These are phyloP conservation scores for Amanita molliuscula DNA, from an alignment of 768 basidiomycete genomes.

Conservation along the genomic window DNA sequence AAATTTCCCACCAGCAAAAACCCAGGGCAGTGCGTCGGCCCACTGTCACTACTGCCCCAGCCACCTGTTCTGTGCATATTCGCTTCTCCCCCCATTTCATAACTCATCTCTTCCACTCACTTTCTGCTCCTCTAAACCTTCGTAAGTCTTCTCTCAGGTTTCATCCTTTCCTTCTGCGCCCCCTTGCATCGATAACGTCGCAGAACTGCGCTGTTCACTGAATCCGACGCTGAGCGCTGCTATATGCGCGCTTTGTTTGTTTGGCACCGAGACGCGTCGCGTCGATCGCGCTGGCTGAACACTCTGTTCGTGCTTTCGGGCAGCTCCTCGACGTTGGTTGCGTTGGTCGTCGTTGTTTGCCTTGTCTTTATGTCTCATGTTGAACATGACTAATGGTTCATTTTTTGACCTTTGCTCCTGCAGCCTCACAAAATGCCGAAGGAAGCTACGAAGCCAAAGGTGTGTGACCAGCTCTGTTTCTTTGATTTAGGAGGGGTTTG, in stretches of 20 bases:
- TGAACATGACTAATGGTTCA: conserved; percentile 5
- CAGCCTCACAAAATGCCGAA: conserved; percentile 58
- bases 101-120: conserved; percentile 4
- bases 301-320: neutral
- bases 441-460: conserved; percentile 61
- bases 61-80: conserved; percentile 5
- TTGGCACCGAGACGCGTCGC: conserved; percentile 16
- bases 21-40: conserved; percentile 5
- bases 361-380: conserved; percentile 6
- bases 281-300: conserved; percentile 10
- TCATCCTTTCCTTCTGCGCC: neutral
- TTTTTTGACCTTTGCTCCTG: conserved; percentile 1
- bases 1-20: conserved; percentile 7
- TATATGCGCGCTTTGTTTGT: conserved; percentile 12
- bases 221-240: conserved; percentile 9
- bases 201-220: neutral
- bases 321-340: neutral
- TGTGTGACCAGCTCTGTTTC: conserved; percentile 22
- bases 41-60: conserved; percentile 5
- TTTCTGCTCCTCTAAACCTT: conserved; percentile 3
- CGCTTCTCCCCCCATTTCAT: conserved; percentile 4
- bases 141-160: conserved; percentile 3
- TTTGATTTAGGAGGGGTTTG: conserved; percentile 10
- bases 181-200: conserved; percentile 3
- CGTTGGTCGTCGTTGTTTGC: neutral